Evolutionary conservation across 2,329 filamentous ascomycete species (phyloP), one percentile per base, ranked within the genome.

Genomic region (Basipetospora chlamydospora): DNA sequence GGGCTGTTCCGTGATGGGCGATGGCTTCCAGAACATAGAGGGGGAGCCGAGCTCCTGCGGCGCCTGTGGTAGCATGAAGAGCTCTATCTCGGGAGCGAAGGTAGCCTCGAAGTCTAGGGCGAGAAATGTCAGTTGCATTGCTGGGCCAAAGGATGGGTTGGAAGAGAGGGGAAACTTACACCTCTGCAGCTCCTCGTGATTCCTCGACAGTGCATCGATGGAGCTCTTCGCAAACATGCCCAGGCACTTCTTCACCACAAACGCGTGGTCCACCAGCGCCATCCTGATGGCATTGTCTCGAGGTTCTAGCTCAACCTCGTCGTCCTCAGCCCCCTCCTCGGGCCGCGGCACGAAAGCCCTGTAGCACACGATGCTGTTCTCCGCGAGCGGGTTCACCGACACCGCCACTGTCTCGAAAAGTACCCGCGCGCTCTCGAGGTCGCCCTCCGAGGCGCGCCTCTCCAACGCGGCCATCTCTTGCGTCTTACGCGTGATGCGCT

Each of bases 401-500:
- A 86, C 70, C 46, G 75, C 72, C 21, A 94, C 64, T 9, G 82
- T 78, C 46, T 90, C 83, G 1, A 84, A 70, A 23, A 95, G 64
- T 31, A 76, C 63, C 28, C 73, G 70, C 12, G 78, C 70, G 29
- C 73, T 71, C 7, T 77, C 71, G 25, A 84, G 75, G 39, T 88
- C 82, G 5, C 80, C 80, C 16, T 83, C 77, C 1, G 66, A 60
- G 7, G 88, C 66, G 34, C 77, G 76, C 53, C 79, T 83, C 53
- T 93, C 85, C 1, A 94, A 63, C 1, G 69, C 58, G 2, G 73
- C 65, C 61, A 96, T 73, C 56, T 96, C 88, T 40, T 83, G 74
- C 1, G 88, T 93, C 63, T 95, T 95, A 41, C 87, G 76, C 47
- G 84, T 79, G 22, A 90, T 88, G 12, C 88, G 77, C 54, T 96